phyloP scores from a whole-genome alignment of 805 yeast genomes.

The Wickerhamomyces xylosicus region DNA sequence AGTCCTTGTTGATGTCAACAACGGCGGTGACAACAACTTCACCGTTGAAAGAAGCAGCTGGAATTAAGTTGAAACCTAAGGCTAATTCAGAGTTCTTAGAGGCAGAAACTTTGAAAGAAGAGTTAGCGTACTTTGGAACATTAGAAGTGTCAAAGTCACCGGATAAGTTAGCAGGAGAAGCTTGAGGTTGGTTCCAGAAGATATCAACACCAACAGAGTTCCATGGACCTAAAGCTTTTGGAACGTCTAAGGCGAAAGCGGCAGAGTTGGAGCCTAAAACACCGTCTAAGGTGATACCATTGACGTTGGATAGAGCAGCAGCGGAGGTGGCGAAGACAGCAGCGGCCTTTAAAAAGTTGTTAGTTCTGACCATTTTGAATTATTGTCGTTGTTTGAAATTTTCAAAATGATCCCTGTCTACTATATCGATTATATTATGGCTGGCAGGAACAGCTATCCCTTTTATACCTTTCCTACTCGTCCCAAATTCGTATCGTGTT shows the following conservation, averaged over 20 bases:
- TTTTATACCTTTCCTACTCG: no score
- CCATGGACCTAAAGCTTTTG: slow-evolving; percentile 14
- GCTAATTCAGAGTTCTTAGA: not conserved
- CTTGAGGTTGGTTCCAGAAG: not conserved
- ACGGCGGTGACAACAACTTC: not conserved
- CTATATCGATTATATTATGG: no score
- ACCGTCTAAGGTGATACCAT: not conserved
- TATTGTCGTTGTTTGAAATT: no score
- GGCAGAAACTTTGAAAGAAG: not conserved
- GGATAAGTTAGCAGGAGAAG: slow-evolving; percentile 1
- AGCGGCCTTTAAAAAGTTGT: not conserved
- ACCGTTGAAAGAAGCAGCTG: not conserved
- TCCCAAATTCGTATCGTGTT: no score
- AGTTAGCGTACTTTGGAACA: not conserved
- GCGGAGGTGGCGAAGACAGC: not conserved
- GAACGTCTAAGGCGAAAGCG: slow-evolving; percentile 7
- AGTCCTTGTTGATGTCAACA: not conserved
- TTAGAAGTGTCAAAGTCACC: slow-evolving; percentile 6
- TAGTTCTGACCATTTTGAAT: not conserved
- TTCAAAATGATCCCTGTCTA: no score
- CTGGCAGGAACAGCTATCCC: no score
- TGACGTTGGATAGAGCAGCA: not conserved
- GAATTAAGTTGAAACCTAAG: not conserved
- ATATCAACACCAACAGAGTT: slow-evolving; percentile 6
- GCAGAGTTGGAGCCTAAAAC: not conserved